Evolutionary conservation across 495 filamentous ascomycete species (phyloP), one percentile per base, ranked within the genome.

Genomic region (Penicillium bialowiezense): DNA sequence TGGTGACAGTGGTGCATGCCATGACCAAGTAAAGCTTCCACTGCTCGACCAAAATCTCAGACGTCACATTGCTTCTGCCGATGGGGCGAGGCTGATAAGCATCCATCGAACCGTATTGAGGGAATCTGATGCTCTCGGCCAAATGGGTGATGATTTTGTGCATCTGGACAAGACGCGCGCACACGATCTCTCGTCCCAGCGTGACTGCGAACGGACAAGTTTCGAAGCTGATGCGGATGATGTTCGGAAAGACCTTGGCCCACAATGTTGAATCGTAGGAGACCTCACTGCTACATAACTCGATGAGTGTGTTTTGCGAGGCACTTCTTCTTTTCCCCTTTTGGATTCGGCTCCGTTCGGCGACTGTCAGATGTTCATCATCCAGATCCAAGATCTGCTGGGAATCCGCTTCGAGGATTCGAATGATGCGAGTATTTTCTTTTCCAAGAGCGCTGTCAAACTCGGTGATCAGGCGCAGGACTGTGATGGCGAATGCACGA

Each of bases 1-100:
- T 92, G 23, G 86, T 91, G 21, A 99, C 76, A 0, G 95, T 99
- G 7, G 91, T 95, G 64, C 95, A 99, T 5, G 95, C 95, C 69
- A 97, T 95, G 36, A 95, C 88, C 34, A 99, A 77, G 62, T 97
- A 97, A n/a, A 97, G 73, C 67, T 96, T 97, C 92, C 92, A 99
- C 66, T 99, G 93, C 62, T 97, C 93, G 49, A 97, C 81, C 46
- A 98, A 72, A 32, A 95, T 83, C 42, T 95, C 90, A 2, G 91
- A 87, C 7, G 91, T 84, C 20, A 89, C 86, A 3, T 86, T 87
- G 24, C 85, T 86, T 35, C 76, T 60, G 60, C 82, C 76, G 19
- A 69, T 43, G 1, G 69, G 62, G 23, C 75, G 75, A 17, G 48
- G 60, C 32, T 71, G 65, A 8, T 60, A 62, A 20, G 71, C 60